A percentile compares a stretch with the other conserved stretches of the same genome.
Evolutionary conservation across 176 grass and related monocot genomes (phyloP).

Genomic region (Carex scoparia): DNA sequence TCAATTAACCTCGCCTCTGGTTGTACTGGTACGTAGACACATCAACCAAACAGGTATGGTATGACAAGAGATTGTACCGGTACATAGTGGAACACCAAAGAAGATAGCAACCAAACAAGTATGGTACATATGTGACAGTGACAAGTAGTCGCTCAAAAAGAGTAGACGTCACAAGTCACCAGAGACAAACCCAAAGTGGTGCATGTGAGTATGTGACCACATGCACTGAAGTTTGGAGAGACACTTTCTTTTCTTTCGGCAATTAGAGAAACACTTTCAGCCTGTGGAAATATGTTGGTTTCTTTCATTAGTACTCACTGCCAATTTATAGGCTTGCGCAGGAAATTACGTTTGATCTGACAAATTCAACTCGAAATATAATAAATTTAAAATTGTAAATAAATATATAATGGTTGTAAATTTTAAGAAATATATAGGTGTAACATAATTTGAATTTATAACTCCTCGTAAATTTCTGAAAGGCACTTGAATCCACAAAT

Average conservation of each 20-base stretch:
- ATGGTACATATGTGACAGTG: background rate
- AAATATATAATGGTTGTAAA: no score
- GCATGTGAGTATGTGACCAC: slow-evolving; percentile 14
- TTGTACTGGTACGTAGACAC: background rate
- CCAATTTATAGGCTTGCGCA: no score
- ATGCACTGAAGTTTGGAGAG: background rate
- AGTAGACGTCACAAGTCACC: background rate
- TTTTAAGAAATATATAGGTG: no score
- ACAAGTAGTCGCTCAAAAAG: background rate
- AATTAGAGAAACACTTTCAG: background rate
- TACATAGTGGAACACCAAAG: background rate
- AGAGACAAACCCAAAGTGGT: slow-evolving; percentile 9
- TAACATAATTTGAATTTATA: no score
- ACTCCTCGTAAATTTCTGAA: no score
- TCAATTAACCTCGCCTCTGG: no score
- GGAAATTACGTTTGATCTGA: no score
- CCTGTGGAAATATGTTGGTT: background rate
- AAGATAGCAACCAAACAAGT: background rate
- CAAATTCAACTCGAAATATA: no score
- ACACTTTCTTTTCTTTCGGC: background rate
- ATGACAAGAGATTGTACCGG: background rate
- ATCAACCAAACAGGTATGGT: background rate
- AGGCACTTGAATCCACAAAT: no score
- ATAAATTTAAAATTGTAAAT: no score
- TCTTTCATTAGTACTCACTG: background rate